These are phyloP conservation scores for Dendrobium officinale DNA, from an alignment of 106 monocot species.

Conservation along the genomic window DNA sequence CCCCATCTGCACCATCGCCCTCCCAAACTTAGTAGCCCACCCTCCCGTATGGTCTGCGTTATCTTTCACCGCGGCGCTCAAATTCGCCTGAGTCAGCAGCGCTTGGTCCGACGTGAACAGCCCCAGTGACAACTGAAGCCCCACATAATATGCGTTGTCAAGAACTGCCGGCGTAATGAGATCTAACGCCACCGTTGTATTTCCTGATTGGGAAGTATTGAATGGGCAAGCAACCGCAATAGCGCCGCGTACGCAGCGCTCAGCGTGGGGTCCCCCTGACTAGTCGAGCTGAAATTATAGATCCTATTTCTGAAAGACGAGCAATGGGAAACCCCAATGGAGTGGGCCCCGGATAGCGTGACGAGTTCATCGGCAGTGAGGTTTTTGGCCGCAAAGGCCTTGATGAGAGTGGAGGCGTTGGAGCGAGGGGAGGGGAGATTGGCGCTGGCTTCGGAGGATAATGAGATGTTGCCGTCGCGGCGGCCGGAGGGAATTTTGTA, in stretches of 20 bases:
- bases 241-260: constrained; percentile 7
- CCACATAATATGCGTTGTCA: constrained; percentile 23
- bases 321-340: constrained; percentile 45
- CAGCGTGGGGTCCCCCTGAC: constrained; percentile 12
- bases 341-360: constrained; percentile 45
- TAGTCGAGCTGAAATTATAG: constrained; percentile 22
- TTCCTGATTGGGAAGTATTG: too few relatives aligned
- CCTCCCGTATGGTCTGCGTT: not conserved
- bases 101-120: constrained; percentile 13
- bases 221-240: constrained; percentile 17
- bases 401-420: constrained; percentile 14
- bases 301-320: constrained; percentile 26
- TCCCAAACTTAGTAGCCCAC: constrained; percentile 23
- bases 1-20: constrained; percentile 73
- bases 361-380: constrained; percentile 40
- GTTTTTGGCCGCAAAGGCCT: constrained; percentile 25
- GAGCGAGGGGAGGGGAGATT: constrained; percentile 26
- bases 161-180: not conserved
- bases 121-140: not conserved
- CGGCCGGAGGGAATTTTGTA: constrained; percentile 41
- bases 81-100: not conserved
- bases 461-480: constrained; percentile 30
- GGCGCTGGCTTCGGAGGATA: constrained; percentile 6
- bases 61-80: not conserved
- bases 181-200: constrained; percentile 9